A percentile compares a stretch with the other conserved stretches of the same genome.
Conservation (phyloP, 441 rosid genomes). For the Mallotus japonicus region DNA sequence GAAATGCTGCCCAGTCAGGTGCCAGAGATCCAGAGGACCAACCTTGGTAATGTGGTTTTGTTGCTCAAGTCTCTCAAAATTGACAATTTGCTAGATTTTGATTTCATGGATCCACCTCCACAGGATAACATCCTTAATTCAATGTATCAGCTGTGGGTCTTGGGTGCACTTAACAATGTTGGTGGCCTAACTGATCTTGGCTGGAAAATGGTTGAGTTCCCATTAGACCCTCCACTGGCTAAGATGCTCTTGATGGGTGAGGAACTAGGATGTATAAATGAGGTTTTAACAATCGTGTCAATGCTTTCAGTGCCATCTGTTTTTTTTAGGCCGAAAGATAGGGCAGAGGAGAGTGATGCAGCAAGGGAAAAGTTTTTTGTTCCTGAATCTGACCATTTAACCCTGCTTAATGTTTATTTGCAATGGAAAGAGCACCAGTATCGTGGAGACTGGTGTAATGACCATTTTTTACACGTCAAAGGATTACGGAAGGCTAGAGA, state of each 20-base stretch:
- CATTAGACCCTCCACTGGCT: conserved; percentile 93
- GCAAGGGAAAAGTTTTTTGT: conserved; percentile 94
- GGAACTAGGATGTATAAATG: conserved; percentile 68
- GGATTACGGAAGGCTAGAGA: conserved; percentile 85
- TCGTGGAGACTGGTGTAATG: conserved; percentile 94
- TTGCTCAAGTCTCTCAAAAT: conserved; percentile 89
- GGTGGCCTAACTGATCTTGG: conserved; percentile 86
- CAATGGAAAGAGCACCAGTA: conserved; percentile 96
- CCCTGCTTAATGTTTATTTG: conserved; percentile 76
- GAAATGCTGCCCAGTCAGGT: conserved; percentile 93
- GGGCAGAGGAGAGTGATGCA: conserved; percentile 94
- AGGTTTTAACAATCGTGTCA: conserved; percentile 93
- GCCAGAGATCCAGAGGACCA: conserved; percentile 97
- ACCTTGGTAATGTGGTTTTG: conserved; percentile 92
- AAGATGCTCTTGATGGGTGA: conserved; percentile 99
- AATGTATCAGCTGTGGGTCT: conserved; percentile 97
- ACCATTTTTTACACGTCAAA: conserved; percentile 84
- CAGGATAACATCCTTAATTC: conserved; percentile 97
- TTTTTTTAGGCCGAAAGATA: conserved; percentile 91
- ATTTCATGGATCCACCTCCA: conserved; percentile 99
- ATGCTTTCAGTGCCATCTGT: conserved; percentile 99
- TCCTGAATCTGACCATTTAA: conserved; percentile 91
- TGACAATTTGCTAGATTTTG: conserved; percentile 88
- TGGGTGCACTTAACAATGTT: conserved; percentile 94
- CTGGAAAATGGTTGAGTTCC: conserved; percentile 99